Evolutionary conservation across 2,329 filamentous ascomycete species (phyloP), one percentile per base, ranked within the genome.

Genomic region (Fusarium mangiferae): DNA sequence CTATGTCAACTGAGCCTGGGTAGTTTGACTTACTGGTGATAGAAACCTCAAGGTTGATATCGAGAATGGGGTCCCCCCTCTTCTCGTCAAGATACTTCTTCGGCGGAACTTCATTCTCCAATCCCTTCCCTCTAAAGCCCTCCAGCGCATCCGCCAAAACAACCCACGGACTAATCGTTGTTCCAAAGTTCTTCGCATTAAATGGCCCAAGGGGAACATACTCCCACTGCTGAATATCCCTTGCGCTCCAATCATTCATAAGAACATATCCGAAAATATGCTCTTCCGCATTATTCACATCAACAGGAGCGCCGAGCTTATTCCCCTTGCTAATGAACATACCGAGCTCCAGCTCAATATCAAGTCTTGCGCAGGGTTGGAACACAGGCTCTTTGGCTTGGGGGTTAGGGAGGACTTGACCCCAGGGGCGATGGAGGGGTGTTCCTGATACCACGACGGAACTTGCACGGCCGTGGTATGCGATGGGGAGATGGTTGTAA

Each of bases 401-500:
- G 4, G 83, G 81, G 52, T 81, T 80, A 30, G 74, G 75, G 17
- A 95, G 83, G 59, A 94, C 91, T 80, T 96, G 94, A 2, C 93
- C 94, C 69, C 90, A 89, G 0, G 94, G 94, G 30, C 94, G 87
- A 39, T 88, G 87, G 67, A 96, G 89, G 0, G 90, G 88, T 0
- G 93, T 94, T 15, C 92, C 93, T 0, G 92, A 94, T 8, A 93
- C 86, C 3, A 95, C 92, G 13, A 96, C 88, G 6, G 91, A 93
- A 14, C 91, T 93, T 12, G 93, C 91, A 61, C 94, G 90, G 12
- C 93, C 92, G 80, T 96, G 93, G 77, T 96, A 96, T 6, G 90
- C 94, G 6, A 96, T 92, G 0, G 94, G 94, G 0, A 96, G 85
- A 76, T 95, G 92, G 65, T 89, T 93, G 81, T 96, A 96, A 79